Percentiles rank a stretch among this genome's conserved stretches.
phyloP scores from a whole-genome alignment of 1,284 basidiomycete species.

The Leccinum subfulvum region DNA sequence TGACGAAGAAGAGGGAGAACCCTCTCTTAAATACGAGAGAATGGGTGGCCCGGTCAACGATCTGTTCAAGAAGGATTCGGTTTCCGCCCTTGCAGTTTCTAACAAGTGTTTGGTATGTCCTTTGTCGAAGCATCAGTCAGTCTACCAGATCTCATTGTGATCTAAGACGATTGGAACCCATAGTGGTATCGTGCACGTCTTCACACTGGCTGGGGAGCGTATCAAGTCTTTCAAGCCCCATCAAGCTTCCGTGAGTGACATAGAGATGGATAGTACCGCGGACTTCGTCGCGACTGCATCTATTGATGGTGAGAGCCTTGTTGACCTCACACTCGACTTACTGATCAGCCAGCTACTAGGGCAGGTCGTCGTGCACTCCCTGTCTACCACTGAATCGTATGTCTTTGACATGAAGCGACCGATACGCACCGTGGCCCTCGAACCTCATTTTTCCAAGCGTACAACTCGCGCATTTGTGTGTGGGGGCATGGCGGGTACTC shows the following conservation, averaged over 20 bases:
- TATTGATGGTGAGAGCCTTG: constrained; percentile 75
- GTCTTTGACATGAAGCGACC: constrained; percentile 92
- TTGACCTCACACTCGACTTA: neutral
- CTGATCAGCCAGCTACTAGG: constrained; percentile 46
- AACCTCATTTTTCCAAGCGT: constrained; percentile 86
- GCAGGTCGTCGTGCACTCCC: constrained; percentile 86
- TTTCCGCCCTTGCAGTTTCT: constrained; percentile 79
- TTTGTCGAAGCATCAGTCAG: constrained; percentile 5
- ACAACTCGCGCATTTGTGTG: constrained; percentile 86
- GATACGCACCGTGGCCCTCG: constrained; percentile 86
- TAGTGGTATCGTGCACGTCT: constrained; percentile 85
- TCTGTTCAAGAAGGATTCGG: constrained; percentile 86
- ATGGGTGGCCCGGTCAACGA: constrained; percentile 75
- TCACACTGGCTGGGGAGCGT: constrained; percentile 78
- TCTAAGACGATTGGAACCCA: constrained; percentile 86
- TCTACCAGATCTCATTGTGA: constrained; percentile 8
- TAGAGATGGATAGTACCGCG: constrained; percentile 80
- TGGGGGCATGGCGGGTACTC: constrained; percentile 88
- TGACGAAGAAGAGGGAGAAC: constrained; percentile 75
- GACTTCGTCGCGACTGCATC: constrained; percentile 94
- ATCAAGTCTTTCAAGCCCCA: constrained; percentile 93
- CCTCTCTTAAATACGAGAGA: constrained; percentile 87
- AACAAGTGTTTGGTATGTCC: constrained; percentile 68
- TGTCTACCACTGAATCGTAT: constrained; percentile 81
- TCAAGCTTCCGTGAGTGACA: constrained; percentile 85